phyloP scores from a whole-genome alignment of 1,284 basidiomycete genomes.

The Erythrobasidium hasegawianum region DNA sequence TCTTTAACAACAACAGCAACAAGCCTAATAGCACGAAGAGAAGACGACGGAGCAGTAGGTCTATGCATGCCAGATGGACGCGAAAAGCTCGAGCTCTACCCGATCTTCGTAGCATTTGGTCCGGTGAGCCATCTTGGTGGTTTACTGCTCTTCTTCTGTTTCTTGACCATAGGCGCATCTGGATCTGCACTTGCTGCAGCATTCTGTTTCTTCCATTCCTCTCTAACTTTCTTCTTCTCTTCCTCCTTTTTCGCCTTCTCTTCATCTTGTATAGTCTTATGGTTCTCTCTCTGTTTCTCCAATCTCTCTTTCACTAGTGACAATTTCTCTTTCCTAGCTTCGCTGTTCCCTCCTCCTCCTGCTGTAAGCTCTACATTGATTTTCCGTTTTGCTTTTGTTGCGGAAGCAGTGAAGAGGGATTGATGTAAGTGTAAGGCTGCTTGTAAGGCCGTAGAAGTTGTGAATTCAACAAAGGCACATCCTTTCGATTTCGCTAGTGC shows the following conservation, averaged over 20 bases:
- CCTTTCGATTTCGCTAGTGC: constrained; percentile 63
- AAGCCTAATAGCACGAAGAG: too few species aligned
- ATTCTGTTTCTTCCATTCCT: constrained; percentile 40
- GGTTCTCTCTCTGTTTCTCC: constrained; percentile 64
- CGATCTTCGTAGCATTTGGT: constrained; percentile 77
- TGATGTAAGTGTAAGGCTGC: constrained; percentile 82
- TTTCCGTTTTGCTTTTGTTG: constrained; percentile 67
- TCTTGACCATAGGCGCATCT: constrained; percentile 35
- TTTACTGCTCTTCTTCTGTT: constrained; percentile 35
- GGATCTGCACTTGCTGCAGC: not conserved
- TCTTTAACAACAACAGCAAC: too few species aligned
- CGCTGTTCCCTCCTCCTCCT: constrained; percentile 82
- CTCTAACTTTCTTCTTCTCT: constrained; percentile 34
- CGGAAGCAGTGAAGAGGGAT: constrained; percentile 49
- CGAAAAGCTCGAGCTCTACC: constrained; percentile 53
- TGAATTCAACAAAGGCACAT: constrained; percentile 80
- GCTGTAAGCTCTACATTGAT: constrained; percentile 94
- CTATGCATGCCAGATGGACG: too few species aligned
- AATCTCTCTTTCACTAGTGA: constrained; percentile 70
- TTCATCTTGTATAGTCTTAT: constrained; percentile 42
- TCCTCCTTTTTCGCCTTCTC: constrained; percentile 40
- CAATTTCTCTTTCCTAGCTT: constrained; percentile 65
- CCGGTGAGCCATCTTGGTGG: constrained; percentile 60
- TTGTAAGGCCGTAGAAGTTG: constrained; percentile 66
- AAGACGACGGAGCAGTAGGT: too few species aligned